These are phyloP conservation scores for Penicillium paneum DNA, from an alignment of 2,329 filamentous ascomycete species.

Conservation along the genomic window DNA sequence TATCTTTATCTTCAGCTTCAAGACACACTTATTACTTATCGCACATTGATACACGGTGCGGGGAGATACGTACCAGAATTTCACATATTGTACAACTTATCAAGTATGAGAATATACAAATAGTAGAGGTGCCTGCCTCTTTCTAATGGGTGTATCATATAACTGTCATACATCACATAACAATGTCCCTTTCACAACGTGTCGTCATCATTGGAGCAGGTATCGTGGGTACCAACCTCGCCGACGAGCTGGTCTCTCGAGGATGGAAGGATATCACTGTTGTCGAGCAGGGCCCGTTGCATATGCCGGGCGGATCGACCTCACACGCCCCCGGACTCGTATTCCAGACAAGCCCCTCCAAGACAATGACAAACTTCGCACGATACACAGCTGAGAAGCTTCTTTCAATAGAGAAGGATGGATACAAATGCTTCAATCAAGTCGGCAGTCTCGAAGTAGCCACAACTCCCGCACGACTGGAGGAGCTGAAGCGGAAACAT, in stretches of 20 bases:
- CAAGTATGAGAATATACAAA: conserved; percentile 1
- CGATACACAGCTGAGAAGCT: conserved; percentile 62
- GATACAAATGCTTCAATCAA: conserved; percentile 57
- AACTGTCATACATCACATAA: neutral
- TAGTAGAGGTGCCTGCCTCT: neutral
- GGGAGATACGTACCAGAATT: neutral
- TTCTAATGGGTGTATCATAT: neutral
- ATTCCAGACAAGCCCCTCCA: conserved; percentile 56
- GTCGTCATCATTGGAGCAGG: conserved; percentile 63
- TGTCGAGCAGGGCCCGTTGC: conserved; percentile 61
- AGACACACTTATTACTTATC: neutral
- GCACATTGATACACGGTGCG: neutral
- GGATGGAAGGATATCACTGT: conserved; percentile 65
- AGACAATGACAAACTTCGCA: conserved; percentile 55
- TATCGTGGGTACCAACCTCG: conserved; percentile 62
- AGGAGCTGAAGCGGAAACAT: conserved; percentile 62
- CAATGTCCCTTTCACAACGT: conserved; percentile 40
- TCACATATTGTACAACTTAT: conserved; percentile 3
- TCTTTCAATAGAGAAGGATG: conserved; percentile 50
- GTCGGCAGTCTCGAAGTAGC: conserved; percentile 62
- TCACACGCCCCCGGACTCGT: conserved; percentile 64
- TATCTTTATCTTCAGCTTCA: conserved; percentile 1
- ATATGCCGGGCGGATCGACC: conserved; percentile 63
- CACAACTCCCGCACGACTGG: conserved; percentile 56
- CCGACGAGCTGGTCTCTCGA: conserved; percentile 60